phyloP scores from a whole-genome alignment of 495 filamentous ascomycete species.

The Geopyxis carbonaria region DNA sequence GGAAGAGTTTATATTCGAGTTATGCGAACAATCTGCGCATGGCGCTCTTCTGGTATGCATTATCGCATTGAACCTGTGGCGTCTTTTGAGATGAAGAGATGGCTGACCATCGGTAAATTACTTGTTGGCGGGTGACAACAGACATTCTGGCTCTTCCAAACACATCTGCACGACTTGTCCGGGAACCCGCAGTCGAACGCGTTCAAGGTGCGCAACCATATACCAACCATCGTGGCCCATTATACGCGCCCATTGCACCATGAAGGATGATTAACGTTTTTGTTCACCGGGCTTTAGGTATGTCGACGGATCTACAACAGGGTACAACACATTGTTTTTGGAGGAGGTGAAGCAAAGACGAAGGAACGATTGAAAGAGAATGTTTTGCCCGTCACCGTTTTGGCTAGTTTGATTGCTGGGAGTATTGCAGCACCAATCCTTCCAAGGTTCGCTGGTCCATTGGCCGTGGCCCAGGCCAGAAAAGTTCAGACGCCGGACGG shows the following conservation, averaged over 20 bases:
- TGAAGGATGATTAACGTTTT: neutral
- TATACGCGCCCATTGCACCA: neutral
- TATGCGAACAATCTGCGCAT: conserved; percentile 64
- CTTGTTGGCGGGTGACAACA: conserved; percentile 24
- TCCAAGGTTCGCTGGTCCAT: conserved; percentile 40
- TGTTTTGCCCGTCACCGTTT: conserved; percentile 49
- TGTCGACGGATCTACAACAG: conserved; percentile 63
- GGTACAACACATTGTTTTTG: conserved; percentile 64
- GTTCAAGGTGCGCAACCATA: conserved; percentile 30
- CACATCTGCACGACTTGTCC: conserved; percentile 58
- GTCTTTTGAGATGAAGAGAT: too few species aligned
- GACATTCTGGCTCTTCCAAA: conserved; percentile 75
- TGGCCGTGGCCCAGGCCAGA: conserved; percentile 56
- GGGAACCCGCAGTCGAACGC: conserved; percentile 47
- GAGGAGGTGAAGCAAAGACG: conserved; percentile 41
- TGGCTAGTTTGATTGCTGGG: conserved; percentile 53
- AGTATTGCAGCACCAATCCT: conserved; percentile 36
- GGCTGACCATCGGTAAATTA: too few species aligned
- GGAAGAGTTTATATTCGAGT: conserved; percentile 62
- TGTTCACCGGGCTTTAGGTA: conserved; percentile 7
- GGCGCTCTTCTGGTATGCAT: conserved; percentile 54
- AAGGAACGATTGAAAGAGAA: conserved; percentile 57
- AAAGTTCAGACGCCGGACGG: conserved; percentile 46
- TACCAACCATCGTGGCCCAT: neutral
- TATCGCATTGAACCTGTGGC: too few species aligned